phyloP scores from a whole-genome alignment of 768 basidiomycete genomes.

The Strobilomyces echinocephalus region DNA sequence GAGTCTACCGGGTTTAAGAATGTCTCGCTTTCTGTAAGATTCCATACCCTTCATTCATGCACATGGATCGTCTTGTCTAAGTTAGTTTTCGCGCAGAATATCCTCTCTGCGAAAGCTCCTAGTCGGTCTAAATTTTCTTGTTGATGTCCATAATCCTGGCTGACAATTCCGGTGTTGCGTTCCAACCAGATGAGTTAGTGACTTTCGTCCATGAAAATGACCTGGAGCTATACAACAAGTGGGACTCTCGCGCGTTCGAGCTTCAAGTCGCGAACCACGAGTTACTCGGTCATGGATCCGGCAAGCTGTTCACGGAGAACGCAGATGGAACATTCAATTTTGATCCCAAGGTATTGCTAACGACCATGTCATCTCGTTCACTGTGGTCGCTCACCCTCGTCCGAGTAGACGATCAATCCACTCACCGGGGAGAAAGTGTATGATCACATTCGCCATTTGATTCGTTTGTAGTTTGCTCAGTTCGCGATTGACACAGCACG shows the following conservation, averaged over 20 bases:
- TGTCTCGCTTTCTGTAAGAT: slow-evolving; percentile 70
- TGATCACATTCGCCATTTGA: slow-evolving; percentile 14
- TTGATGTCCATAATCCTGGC: background rate
- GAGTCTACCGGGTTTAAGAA: slow-evolving; percentile 86
- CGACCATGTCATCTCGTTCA: background rate
- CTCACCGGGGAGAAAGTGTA: slow-evolving; percentile 74
- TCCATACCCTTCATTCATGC: background rate
- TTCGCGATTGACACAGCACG: slow-evolving; percentile 36
- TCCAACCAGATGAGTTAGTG: slow-evolving; percentile 58
- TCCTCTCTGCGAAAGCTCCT: slow-evolving; percentile 82
- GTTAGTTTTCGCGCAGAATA: slow-evolving; percentile 47
- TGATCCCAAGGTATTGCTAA: slow-evolving; percentile 55
- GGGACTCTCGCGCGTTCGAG: slow-evolving; percentile 78
- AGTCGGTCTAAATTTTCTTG: slow-evolving; percentile 38
- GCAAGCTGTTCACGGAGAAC: slow-evolving; percentile 76
- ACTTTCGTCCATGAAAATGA: slow-evolving; percentile 84
- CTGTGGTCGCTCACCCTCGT: background rate
- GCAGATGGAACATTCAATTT: slow-evolving; percentile 79
- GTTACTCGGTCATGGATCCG: slow-evolving; percentile 79
- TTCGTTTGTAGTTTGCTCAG: background rate
- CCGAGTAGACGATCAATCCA: slow-evolving; percentile 68
- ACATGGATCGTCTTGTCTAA: background rate
- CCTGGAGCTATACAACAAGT: slow-evolving; percentile 64
- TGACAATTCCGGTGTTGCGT: background rate
- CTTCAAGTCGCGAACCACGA: slow-evolving; percentile 91